Conservation (phyloP, 495 filamentous ascomycete species). For the Parathielavia hyrcaniae region DNA sequence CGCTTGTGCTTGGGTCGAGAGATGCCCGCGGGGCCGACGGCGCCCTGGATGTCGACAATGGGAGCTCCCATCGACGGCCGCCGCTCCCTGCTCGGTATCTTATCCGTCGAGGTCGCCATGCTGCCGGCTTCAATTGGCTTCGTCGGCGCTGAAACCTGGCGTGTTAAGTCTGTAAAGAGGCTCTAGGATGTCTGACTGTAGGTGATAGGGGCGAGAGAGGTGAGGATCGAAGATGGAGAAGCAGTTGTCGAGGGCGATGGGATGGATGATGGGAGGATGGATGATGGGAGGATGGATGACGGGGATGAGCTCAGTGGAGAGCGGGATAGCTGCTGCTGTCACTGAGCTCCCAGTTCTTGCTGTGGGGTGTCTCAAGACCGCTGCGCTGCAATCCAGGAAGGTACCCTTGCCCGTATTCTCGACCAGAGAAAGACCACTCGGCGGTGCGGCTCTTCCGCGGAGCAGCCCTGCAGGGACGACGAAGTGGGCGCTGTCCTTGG, state of each 20-base stretch:
- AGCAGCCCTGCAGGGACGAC: no score
- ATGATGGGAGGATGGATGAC: no score
- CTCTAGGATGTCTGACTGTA: neutral
- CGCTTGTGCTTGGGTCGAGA: constrained; percentile 91
- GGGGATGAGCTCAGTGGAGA: neutral
- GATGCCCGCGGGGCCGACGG: constrained; percentile 62
- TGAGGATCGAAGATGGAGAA: no score
- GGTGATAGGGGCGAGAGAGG: no score
- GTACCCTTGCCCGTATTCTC: no score
- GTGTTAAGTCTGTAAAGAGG: neutral
- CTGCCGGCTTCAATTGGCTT: constrained; percentile 7
- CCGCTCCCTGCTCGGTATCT: constrained; percentile 44
- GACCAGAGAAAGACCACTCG: no score
- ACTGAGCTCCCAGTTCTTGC: neutral
- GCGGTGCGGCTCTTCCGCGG: no score
- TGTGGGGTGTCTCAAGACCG: no score
- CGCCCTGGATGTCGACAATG: constrained; percentile 73
- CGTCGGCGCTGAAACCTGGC: neutral
- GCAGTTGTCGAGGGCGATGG: no score
- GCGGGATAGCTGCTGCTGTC: neutral
- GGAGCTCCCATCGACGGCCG: constrained; percentile 74
- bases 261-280: no score
- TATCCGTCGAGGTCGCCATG: constrained; percentile 34
- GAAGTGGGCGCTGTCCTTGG: no score
- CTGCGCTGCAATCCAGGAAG: no score